Conservation (phyloP, 176 grass and related monocot genomes). For the Aegilops umbellulata region DNA sequence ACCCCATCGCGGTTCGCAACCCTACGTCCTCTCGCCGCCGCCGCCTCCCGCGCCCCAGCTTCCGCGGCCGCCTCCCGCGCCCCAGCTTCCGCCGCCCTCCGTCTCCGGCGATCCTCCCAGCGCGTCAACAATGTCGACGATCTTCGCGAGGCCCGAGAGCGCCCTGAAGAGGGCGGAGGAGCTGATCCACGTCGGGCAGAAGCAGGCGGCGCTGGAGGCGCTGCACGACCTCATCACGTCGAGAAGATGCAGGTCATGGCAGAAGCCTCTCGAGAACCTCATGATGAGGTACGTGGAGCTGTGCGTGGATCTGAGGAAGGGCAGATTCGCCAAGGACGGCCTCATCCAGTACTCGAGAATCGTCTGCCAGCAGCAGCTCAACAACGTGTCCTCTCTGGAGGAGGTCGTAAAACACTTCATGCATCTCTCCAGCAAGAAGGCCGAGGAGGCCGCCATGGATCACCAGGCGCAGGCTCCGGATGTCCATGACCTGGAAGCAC, state of each 20-base stretch:
- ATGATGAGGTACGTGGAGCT: constrained; percentile 97
- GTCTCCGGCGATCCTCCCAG: constrained; percentile 35
- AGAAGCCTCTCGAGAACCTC: constrained; percentile 83
- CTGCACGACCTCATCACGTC: constrained; percentile 91
- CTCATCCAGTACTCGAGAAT: constrained; percentile 85
- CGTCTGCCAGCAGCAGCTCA: constrained; percentile 70
- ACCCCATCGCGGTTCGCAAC: not conserved
- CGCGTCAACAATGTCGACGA: constrained; percentile 58
- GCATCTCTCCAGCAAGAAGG: constrained; percentile 75
- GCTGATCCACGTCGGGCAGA: constrained; percentile 90
- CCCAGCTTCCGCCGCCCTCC: not conserved
- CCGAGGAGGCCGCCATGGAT: constrained; percentile 59
- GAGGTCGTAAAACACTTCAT: constrained; percentile 97
- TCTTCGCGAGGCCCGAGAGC: constrained; percentile 86
- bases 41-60: not conserved
- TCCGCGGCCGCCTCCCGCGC: not conserved
- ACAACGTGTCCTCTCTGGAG: constrained; percentile 84
- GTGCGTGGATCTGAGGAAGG: constrained; percentile 85
- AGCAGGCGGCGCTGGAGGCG: constrained; percentile 87
- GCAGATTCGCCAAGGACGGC: constrained; percentile 93
- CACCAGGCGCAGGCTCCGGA: constrained; percentile 72
- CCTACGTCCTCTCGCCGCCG: constrained; percentile 19
- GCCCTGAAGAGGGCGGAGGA: constrained; percentile 91
- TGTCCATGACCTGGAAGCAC: constrained; percentile 87
- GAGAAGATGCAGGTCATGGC: constrained; percentile 82